Percentiles rank a stretch among this genome's conserved stretches.
phyloP scores from a whole-genome alignment of 805 yeast genomes.

The Starmerella powellii region DNA sequence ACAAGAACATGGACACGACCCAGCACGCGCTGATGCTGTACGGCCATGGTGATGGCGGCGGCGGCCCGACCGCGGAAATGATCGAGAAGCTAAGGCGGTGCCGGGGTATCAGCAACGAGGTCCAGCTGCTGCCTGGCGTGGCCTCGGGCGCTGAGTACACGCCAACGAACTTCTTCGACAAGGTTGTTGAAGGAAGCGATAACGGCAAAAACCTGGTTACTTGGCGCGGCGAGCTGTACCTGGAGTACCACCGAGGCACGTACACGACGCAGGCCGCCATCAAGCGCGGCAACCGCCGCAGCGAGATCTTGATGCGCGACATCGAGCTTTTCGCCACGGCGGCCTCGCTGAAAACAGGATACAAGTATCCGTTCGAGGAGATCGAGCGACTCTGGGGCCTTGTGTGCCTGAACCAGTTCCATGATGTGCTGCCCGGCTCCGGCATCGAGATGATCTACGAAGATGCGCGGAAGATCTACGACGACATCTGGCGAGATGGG shows the following conservation, averaged over 20 bases:
- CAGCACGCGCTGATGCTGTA: conserved; percentile 71
- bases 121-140: conserved; percentile 57
- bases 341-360: conserved; percentile 42
- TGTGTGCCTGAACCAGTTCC: conserved; percentile 83
- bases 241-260: conserved; percentile 94
- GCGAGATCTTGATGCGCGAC: conserved; percentile 71
- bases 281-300: conserved; percentile 63
- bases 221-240: conserved; percentile 88
- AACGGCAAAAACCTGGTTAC: conserved; percentile 60
- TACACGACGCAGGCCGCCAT: conserved; percentile 88
- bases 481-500: conserved; percentile 42
- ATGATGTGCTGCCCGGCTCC: conserved; percentile 95
- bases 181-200: conserved; percentile 48
- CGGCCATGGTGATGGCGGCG: conserved; percentile 98
- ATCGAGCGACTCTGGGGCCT: conserved; percentile 75
- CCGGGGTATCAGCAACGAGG: conserved; percentile 75
- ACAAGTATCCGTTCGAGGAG: conserved; percentile 58
- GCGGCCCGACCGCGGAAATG: conserved; percentile 94
- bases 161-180: conserved; percentile 69
- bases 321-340: conserved; percentile 75
- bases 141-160: conserved; percentile 50
- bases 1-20: conserved; percentile 69
- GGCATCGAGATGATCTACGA: conserved; percentile 91
- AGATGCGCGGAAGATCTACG: conserved; percentile 72
- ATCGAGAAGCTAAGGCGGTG: conserved; percentile 82